A percentile compares a stretch with the other conserved stretches of the same genome.
Conservation (phyloP, 306 rosid species). For the Hippophae rhamnoides region DNA sequence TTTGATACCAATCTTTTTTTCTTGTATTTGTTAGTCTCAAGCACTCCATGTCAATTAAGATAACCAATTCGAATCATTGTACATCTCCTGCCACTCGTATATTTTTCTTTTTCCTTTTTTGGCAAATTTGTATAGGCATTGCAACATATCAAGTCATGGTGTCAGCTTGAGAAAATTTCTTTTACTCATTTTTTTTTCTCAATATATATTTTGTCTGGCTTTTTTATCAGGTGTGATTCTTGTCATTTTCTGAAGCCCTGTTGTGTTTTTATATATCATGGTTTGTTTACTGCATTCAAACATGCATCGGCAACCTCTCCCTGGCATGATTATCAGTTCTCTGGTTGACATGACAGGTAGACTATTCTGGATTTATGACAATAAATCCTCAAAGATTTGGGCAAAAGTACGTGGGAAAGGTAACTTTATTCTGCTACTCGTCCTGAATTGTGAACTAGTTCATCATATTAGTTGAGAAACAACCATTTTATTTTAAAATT, state of each 20-base stretch:
- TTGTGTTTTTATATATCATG: background rate
- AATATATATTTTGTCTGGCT: background rate
- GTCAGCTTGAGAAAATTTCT: background rate
- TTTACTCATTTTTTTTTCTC: background rate
- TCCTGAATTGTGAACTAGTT: slow-evolving; percentile 22
- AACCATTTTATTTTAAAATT: slow-evolving; percentile 12
- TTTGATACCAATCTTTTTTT: background rate
- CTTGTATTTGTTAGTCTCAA: background rate
- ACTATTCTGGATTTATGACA: slow-evolving; percentile 96
- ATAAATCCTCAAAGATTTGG: slow-evolving; percentile 99
- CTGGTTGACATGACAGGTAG: slow-evolving; percentile 56
- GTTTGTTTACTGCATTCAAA: background rate
- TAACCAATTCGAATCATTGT: background rate
- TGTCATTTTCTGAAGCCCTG: background rate
- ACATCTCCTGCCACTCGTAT: background rate
- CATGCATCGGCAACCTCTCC: background rate
- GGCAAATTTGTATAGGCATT: background rate
- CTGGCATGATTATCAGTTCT: background rate
- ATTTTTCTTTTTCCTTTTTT: background rate
- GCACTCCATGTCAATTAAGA: background rate
- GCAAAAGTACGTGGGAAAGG: slow-evolving; percentile 99
- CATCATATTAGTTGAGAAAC: slow-evolving; percentile 13
- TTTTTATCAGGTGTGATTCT: background rate
- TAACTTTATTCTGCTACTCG: slow-evolving; percentile 25
- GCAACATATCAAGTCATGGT: too few relatives aligned